These are phyloP conservation scores for Mycena maculata DNA, from an alignment of 768 basidiomycete species.

Conservation along the genomic window DNA sequence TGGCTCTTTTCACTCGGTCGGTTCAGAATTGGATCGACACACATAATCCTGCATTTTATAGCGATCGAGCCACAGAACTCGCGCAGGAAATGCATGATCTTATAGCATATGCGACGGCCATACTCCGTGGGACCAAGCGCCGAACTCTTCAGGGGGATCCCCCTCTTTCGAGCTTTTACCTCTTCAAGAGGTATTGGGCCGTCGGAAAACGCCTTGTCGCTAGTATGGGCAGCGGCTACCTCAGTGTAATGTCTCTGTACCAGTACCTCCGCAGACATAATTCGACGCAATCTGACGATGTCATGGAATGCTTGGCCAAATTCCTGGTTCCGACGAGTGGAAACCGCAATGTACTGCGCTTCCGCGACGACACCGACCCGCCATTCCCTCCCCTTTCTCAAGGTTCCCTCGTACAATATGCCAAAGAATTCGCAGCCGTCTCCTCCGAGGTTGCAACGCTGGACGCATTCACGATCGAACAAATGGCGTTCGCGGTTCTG, in stretches of 20 bases:
- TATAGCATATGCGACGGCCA: neutral
- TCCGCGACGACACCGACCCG: neutral
- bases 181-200: neutral
- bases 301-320: neutral
- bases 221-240: neutral
- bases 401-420: neutral
- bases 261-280: neutral
- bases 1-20: neutral
- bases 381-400: too few relatives aligned
- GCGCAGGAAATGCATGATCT: neutral
- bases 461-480: conserved; percentile 11
- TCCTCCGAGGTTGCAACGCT: neutral
- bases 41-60: conserved; percentile 4
- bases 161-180: neutral
- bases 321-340: neutral
- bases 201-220: conserved; percentile 3
- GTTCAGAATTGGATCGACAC: conserved; percentile 2
- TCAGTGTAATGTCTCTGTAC: conserved; percentile 3
- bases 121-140: neutral
- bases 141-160: neutral
- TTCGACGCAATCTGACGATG: neutral
- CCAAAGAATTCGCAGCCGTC: neutral
- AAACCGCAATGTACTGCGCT: neutral
- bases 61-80: neutral
- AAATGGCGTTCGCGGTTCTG: conserved; percentile 9